Percentiles rank a stretch among this genome's conserved stretches.
Evolutionary conservation across 129 eudicot genomes (phyloP).

Genomic region (Ambrosia artemisiifolia): DNA sequence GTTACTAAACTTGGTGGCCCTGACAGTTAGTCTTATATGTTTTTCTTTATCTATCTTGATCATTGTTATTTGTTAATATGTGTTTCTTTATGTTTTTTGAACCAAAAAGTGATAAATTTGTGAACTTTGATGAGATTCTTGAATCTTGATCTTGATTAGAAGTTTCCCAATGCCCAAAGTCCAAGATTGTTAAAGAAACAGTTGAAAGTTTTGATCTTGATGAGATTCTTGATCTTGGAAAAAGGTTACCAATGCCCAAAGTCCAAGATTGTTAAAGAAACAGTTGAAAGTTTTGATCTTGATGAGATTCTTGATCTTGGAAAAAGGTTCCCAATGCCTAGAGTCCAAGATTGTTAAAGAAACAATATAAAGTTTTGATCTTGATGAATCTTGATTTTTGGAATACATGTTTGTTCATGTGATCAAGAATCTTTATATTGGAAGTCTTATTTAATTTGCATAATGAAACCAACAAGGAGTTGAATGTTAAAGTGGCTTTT

Average conservation of each 20-base stretch:
- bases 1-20: constrained; percentile 97
- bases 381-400: no score
- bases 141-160: constrained; percentile 28
- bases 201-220: constrained; percentile 22
- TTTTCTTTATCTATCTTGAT: constrained; percentile 5
- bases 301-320: not conserved
- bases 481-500: not conserved
- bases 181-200: constrained; percentile 3
- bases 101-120: constrained; percentile 7
- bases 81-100: not conserved
- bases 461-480: constrained; percentile 1
- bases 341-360: not conserved
- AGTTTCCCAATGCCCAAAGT: constrained; percentile 17
- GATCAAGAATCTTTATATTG: constrained; percentile 19
- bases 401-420: constrained; percentile 15
- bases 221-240: constrained; percentile 3
- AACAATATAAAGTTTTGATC: no score
- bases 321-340: constrained; percentile 14
- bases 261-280: not conserved
- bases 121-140: constrained; percentile 18
- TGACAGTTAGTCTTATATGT: constrained; percentile 63
- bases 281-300: no score
- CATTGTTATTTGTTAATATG: not conserved
- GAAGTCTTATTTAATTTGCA: constrained; percentile 15
- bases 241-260: constrained; percentile 15